Base-by-base conservation (phyloP, 169 alveolate species). In the Eimeria tenella region DNA sequence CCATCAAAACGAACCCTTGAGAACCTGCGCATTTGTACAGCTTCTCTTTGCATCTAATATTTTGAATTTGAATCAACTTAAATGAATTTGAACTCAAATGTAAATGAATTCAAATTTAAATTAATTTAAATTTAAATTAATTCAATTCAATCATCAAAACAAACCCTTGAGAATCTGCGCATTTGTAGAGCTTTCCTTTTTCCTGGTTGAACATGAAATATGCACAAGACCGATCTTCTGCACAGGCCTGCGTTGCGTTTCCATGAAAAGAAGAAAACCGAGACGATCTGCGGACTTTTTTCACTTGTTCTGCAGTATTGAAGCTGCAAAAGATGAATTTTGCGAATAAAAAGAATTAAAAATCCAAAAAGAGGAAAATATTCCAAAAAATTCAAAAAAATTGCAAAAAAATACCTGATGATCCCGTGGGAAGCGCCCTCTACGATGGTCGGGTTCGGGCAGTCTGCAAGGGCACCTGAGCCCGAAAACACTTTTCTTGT, bases 191-290 rank as follows among this genome's bases (percentile, higher is more conserved):
- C 23, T 75, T 75, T 75, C 63, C 60, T 50, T 75, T 62, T 23
- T 42, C 13, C 49, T 75, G 86, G 50, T 75, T 75, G 62, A 75
- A 75, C 86, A 75, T 75, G 86, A 75, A 75, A 75, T 75, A 75
- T 10, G 86, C 58, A 17, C 86, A 75, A 5, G 31, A n/a, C 15
- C 63, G 86, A 3, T 75, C 86, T 50, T 75, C 86, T 50, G 86
- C 6, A 50, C 86, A 75, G 8, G 86, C 86, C 86, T 75, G 62
- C 4, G 1, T 73, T 1, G 82, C n/a, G 75, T 65, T 65, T 65
- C 52, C 1, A 13, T 23, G 49, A 13, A 3, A n/a, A n/a, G n/a
- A 2, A 31, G 42, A 31, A 31, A 31, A 31, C 42, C 2, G 42
- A 31, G 42, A 2, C 42, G 2, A 1, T 31, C 2, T 31, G 42